Evolutionary conservation across 805 yeast genomes (phyloP), one percentile per base, ranked within the genome.

Genomic region (Ogataea ramenticola): DNA sequence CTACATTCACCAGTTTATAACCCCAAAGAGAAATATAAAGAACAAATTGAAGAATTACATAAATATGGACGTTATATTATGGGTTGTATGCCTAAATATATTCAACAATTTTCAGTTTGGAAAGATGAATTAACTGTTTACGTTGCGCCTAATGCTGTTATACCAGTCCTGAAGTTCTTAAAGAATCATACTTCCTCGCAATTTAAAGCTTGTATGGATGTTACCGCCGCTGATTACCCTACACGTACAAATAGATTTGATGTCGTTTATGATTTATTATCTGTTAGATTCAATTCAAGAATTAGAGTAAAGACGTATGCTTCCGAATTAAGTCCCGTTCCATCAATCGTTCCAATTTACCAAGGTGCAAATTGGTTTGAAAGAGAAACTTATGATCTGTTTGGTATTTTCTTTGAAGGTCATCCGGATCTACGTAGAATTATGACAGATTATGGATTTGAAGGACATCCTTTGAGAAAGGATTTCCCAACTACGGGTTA

Each of bases 401-500:
- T 77, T 61, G 96, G 96, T 36, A 77, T 87, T 46, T 86, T 86
- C 66, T 87, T 87, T 58, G 91, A 84, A 65, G 86, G 83, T 47
- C 96, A 87, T 65, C 95, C 95, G 6, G 96, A 86, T 65, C 72
- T 86, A 60, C 80, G 96, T 68, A 75, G 96, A 68, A 86, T 86
- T 64, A 76, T 86, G 80, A 86, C 96, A 44, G 96, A 86, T 66
- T 86, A 86, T 64, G 96, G 96, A 20, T 86, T 87, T 56, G 95
- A 86, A 66, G 96, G 96, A 43, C 93, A 86, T 61, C 96, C 96
- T 14, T 74, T 86, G 61, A 78, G 95, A 66, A 87, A 87, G 65
- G 96, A 87, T 66, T 87, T 87, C 83, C 96, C 96, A 54, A 81
- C 91, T 36, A 84, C 93, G 35, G 96, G 96, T 45, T 87, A 86